Base-by-base conservation (phyloP, 176 grass and related monocot genomes). In the Avena sativa region DNA sequence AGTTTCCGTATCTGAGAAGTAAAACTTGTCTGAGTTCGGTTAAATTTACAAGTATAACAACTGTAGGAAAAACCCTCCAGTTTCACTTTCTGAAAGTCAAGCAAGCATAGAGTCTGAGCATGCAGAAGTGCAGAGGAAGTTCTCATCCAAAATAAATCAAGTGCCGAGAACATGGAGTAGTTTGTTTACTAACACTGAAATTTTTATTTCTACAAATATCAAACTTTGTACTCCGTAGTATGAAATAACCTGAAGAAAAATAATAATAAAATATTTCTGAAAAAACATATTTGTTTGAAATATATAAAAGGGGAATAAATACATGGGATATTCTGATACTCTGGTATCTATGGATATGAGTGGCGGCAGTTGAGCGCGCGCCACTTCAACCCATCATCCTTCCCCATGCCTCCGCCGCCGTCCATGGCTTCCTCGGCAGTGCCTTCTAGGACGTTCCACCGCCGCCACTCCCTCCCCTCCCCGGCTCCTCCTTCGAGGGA, bases 361-460 rank as follows among this genome's bases (percentile, higher is more conserved):
- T 44, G 79, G 63, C 7, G 62, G 51, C 52, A 61, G 83, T 62
- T 76, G 71, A 52, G 25, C 8, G 58, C 81, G 81, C 85, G 69
- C 86, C 85, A 81, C 85, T 85, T 68, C 81, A 23, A 8, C 2
- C 69, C 70, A n/a, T 12, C 71, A 43, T 46, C 16, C 19, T 71
- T 3, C 40, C 9, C 23, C 9, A n/a, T 76, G 73, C 23, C 48
- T 74, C 23, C 30, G 71, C 46, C 9, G 13, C 10, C 70, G 12
- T 5, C 89, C 59, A 88, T 91, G 82, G 90, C 82, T 12, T 44
- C 86, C 51, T 63, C 86, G 19, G 30, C 78, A 8, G 16, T 85
- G 51, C 78, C 78, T 91, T 88, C 82, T 62, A 82, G 82, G 82
- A 88, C 71, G 30, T 56, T 88, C 77, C 68, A 88, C 76, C 7